phyloP scores from a whole-genome alignment of 345 rosid species.

The Brassica cretica region DNA sequence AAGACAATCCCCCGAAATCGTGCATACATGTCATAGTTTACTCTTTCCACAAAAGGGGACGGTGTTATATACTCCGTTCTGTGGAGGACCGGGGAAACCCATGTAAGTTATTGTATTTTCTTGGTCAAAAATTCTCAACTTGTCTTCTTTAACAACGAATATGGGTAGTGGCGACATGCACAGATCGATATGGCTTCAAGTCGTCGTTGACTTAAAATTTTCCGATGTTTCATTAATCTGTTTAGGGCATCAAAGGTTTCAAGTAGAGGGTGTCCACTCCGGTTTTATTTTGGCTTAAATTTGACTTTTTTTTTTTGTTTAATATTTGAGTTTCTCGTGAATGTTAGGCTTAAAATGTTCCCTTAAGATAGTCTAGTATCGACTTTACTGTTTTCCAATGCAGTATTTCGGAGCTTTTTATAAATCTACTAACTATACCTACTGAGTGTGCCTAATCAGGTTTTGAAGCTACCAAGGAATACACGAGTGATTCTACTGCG shows the following conservation, averaged over 20 bases:
- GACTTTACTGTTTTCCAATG: not conserved
- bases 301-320: not conserved
- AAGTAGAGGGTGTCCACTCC: not conserved
- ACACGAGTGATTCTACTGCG: not conserved
- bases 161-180: not conserved
- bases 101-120: not conserved
- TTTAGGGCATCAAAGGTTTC: not conserved
- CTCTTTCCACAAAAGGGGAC: not conserved
- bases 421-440: not conserved
- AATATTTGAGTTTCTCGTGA: not conserved
- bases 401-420: not conserved
- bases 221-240: not conserved
- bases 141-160: slow-evolving; percentile 8
- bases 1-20: slow-evolving; percentile 16
- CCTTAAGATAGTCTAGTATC: not conserved
- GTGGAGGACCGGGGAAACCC: not conserved
- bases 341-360: not conserved
- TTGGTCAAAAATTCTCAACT: not conserved
- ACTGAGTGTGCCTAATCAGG: not conserved
- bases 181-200: not conserved
- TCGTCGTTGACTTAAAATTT: not conserved
- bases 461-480: not conserved
- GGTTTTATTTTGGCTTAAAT: not conserved
- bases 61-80: not conserved
- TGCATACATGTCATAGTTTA: slow-evolving; percentile 10